Evolutionary conservation across 2,329 filamentous ascomycete species (phyloP).

Genomic region (Alternaria gansuensis): DNA sequence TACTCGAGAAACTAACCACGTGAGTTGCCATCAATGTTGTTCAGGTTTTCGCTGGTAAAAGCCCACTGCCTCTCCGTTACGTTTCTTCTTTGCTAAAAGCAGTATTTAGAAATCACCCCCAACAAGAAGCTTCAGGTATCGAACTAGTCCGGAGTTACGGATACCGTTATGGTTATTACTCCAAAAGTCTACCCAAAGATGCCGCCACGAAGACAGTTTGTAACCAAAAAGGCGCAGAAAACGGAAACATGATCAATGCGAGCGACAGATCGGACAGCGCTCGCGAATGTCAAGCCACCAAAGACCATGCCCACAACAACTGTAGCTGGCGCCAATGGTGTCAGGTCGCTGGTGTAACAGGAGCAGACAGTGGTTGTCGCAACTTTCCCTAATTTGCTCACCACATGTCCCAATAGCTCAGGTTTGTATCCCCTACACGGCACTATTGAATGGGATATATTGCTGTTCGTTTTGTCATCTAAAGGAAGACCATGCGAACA

Average conservation of each 20-base stretch:
- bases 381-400: accelerated
- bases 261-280: not conserved
- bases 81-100: not conserved
- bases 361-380: not conserved
- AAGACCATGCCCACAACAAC: not conserved
- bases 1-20: no score
- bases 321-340: not conserved
- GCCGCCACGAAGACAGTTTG: not conserved
- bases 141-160: not conserved
- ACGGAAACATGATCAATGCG: not conserved
- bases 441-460: not conserved
- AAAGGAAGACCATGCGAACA: not conserved
- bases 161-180: not conserved
- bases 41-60: not conserved
- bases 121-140: not conserved
- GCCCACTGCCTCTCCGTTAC: not conserved
- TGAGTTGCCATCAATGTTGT: no score
- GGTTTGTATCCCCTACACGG: not conserved
- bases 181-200: not conserved
- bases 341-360: not conserved
- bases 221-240: not conserved
- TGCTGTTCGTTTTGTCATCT: no score
- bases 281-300: not conserved
- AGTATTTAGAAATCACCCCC: not conserved
- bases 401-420: not conserved